A percentile compares a stretch with the other conserved stretches of the same genome.
These are phyloP conservation scores for Bertia moriformis DNA, from an alignment of 2,329 filamentous ascomycete genomes.

Conservation along the genomic window DNA sequence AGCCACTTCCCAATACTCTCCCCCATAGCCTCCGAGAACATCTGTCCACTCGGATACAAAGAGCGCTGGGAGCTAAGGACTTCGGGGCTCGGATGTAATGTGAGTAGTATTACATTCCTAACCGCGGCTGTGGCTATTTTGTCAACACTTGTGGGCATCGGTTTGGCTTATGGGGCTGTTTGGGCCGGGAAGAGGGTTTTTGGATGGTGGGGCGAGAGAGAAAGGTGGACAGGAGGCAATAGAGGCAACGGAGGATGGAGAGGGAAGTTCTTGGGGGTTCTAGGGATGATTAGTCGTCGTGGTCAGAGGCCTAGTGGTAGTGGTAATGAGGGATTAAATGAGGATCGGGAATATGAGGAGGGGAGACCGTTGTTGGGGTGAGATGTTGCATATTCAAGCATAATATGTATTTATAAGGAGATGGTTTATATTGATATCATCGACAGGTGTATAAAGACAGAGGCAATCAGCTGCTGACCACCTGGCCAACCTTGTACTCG, in stretches of 20 bases:
- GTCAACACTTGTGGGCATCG: neutral
- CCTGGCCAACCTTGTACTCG: constrained; percentile 24
- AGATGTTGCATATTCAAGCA: neutral
- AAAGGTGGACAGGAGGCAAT: neutral
- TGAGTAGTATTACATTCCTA: constrained; percentile 21
- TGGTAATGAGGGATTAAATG: neutral
- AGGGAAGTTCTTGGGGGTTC: neutral
- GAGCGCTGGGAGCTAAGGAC: constrained; percentile 25
- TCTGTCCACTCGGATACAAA: constrained; percentile 20
- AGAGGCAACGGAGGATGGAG: neutral
- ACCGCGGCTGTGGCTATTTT: constrained; percentile 14
- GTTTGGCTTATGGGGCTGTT: neutral
- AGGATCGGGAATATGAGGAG: neutral
- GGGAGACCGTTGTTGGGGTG: neutral
- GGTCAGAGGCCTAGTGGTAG: neutral
- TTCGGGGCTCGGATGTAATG: constrained; percentile 19
- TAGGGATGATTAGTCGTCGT: neutral
- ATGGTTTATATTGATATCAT: neutral
- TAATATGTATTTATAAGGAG: neutral
- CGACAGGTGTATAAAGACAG: neutral
- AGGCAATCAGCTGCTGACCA: constrained; percentile 9
- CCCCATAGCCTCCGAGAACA: constrained; percentile 14
- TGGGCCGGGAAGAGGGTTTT: neutral
- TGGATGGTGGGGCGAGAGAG: neutral
- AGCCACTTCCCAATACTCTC: constrained; percentile 18